phyloP scores from a whole-genome alignment of 352 stramenopile species.

The Halophytophthora batemanensis region DNA sequence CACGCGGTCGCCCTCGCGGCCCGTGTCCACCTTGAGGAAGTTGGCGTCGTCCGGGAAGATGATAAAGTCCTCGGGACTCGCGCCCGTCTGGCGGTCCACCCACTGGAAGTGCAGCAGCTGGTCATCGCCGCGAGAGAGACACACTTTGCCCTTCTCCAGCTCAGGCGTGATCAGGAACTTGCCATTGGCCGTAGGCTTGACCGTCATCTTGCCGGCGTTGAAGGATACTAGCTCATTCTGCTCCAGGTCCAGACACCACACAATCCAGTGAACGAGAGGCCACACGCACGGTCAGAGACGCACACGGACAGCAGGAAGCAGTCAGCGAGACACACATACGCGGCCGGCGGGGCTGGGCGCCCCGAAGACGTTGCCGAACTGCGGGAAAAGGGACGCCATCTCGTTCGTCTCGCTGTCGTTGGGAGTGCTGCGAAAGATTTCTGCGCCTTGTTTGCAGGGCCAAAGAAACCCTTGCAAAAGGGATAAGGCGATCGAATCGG shows the following conservation, averaged over 20 bases:
- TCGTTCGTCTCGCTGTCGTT: constrained; percentile 9
- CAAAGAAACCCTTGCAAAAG: no score
- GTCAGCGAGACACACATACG: constrained; percentile 23
- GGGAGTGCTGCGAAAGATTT: constrained; percentile 2
- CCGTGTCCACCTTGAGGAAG: constrained; percentile 89
- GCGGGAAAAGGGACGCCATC: constrained; percentile 70
- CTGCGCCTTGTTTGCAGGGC: neutral
- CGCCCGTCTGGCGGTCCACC: constrained; percentile 86
- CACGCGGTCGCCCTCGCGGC: constrained; percentile 80
- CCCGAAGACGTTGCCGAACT: constrained; percentile 81
- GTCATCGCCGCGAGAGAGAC: constrained; percentile 84
- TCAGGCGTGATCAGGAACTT: constrained; percentile 90
- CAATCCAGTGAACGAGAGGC: neutral
- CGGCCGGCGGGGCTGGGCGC: constrained; percentile 48
- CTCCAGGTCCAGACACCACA: no score
- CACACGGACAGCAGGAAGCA: neutral
- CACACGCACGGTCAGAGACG: neutral
- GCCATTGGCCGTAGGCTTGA: constrained; percentile 62
- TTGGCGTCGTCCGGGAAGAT: constrained; percentile 90
- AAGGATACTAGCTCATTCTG: constrained; percentile 89
- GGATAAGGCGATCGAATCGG: no score
- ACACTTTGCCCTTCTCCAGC: constrained; percentile 89
- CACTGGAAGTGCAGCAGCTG: constrained; percentile 92
- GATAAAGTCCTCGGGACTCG: constrained; percentile 89
- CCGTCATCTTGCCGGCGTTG: constrained; percentile 89